Evolutionary conservation across 2,329 filamentous ascomycete species (phyloP).

Genomic region (Biscogniauxia mediterranea): DNA sequence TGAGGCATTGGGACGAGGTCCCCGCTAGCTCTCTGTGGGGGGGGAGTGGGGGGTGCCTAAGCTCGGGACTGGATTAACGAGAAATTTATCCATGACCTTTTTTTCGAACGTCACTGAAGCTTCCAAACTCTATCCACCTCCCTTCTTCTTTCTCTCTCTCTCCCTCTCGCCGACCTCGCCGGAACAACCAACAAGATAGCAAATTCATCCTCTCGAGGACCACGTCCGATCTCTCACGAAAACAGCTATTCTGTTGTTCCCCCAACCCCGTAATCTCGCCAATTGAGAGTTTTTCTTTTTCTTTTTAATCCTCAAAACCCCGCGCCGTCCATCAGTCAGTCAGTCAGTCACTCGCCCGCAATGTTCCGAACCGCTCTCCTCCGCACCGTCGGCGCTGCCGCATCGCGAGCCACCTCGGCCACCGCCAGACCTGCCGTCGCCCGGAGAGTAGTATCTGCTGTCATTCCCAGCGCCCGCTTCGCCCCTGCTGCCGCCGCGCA

Average conservation of each 20-base stretch:
- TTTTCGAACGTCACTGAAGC: slow-evolving; percentile 18
- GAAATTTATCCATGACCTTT: slow-evolving; percentile 35
- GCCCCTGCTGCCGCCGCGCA: slow-evolving; percentile 56
- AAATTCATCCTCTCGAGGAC: slow-evolving; percentile 2
- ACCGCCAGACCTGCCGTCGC: slow-evolving; percentile 60
- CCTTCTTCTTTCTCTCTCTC: slow-evolving; percentile 2
- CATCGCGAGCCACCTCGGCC: slow-evolving; percentile 55
- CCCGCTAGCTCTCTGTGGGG: slow-evolving; percentile 29
- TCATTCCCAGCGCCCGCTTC: slow-evolving; percentile 41
- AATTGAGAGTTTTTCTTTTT: slow-evolving; percentile 7
- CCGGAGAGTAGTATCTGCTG: slow-evolving; percentile 23
- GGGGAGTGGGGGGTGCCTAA: too few species aligned
- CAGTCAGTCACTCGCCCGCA: slow-evolving; percentile 35
- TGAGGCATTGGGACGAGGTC: too few species aligned
- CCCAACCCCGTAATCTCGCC: slow-evolving; percentile 3
- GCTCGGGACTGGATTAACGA: slow-evolving; percentile 26
- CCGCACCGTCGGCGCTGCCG: slow-evolving; percentile 56
- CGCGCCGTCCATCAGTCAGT: too few species aligned
- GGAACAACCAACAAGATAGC: slow-evolving; percentile 5
- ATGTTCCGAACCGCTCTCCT: slow-evolving; percentile 92
- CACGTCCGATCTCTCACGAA: background rate
- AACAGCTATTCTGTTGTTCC: slow-evolving; percentile 2
- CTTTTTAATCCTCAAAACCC: too few species aligned
- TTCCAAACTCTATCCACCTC: background rate
- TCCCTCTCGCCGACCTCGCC: slow-evolving; percentile 7